These are phyloP conservation scores for Kodamaea plutei DNA, from an alignment of 1,139 yeast species.

Conservation along the genomic window DNA sequence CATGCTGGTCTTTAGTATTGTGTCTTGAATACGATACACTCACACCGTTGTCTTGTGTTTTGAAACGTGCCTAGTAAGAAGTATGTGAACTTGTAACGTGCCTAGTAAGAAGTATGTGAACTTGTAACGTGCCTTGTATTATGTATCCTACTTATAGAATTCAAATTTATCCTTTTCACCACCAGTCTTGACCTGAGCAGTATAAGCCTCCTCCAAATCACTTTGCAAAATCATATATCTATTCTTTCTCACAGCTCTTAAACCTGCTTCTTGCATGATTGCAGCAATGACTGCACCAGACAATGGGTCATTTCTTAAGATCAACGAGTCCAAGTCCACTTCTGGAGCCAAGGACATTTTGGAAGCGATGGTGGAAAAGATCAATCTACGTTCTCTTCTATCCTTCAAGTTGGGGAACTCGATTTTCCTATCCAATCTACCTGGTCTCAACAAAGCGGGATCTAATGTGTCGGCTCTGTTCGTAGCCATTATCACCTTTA, in stretches of 20 bases:
- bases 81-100: no score
- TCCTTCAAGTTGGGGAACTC: conserved; percentile 95
- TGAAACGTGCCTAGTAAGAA: no score
- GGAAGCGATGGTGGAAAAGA: conserved; percentile 93
- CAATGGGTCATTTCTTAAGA: conserved; percentile 92
- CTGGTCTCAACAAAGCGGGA: conserved; percentile 96
- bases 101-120: no score
- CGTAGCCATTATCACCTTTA: conserved; percentile 98
- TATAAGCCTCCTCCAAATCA: conserved; percentile 96
- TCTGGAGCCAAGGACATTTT: conserved; percentile 98
- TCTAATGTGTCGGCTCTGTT: conserved; percentile 97
- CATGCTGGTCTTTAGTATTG: no score
- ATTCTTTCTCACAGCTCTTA: conserved; percentile 96
- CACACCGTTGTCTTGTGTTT: no score
- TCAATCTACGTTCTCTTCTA: conserved; percentile 94
- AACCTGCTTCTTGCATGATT: conserved; percentile 99
- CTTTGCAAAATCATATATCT: conserved; percentile 93
- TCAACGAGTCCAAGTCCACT: conserved; percentile 90
- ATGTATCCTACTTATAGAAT: conserved; percentile 89
- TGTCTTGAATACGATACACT: no score
- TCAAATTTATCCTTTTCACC: conserved; percentile 96
- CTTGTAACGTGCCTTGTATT: no score
- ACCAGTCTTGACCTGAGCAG: conserved; percentile 93
- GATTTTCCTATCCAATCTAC: conserved; percentile 96
- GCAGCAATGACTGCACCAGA: conserved; percentile 99